Evolutionary conservation across 805 yeast species (phyloP).

Genomic region (Metschnikowia lunata): DNA sequence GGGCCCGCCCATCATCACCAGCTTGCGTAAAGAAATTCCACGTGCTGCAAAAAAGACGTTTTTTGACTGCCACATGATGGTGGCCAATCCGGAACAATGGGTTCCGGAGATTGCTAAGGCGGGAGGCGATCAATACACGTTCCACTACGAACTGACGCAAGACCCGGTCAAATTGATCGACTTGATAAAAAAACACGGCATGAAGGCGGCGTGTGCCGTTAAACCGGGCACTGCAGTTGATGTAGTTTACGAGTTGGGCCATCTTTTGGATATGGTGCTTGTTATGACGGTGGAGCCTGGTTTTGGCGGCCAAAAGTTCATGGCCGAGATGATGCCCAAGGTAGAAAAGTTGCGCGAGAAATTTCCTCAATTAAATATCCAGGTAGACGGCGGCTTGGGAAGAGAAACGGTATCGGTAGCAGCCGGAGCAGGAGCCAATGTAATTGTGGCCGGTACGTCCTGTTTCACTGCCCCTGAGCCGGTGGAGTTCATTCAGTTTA

Average conservation of each 20-base stretch:
- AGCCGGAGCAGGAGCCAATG: constrained; percentile 97
- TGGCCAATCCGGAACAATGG: constrained; percentile 87
- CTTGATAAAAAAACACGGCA: constrained; percentile 71
- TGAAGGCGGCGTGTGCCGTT: constrained; percentile 91
- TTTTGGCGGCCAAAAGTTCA: constrained; percentile 96
- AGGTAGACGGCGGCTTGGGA: constrained; percentile 96
- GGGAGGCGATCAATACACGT: constrained; percentile 94
- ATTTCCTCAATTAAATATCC: constrained; percentile 79
- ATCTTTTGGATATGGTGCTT: constrained; percentile 85
- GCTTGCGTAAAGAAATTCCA: constrained; percentile 75
- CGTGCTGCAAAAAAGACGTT: constrained; percentile 46
- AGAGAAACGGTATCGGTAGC: constrained; percentile 80
- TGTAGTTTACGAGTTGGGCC: constrained; percentile 70
- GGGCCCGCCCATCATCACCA: constrained; percentile 85
- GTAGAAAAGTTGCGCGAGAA: constrained; percentile 69
- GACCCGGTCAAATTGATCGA: constrained; percentile 72
- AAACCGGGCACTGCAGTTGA: constrained; percentile 92
- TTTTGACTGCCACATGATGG: constrained; percentile 99
- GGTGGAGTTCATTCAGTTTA: constrained; percentile 60
- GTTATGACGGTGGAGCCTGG: constrained; percentile 99
- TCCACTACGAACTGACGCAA: constrained; percentile 89
- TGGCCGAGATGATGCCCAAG: constrained; percentile 95
- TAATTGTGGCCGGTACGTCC: constrained; percentile 95
- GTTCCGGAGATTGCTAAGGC: constrained; percentile 86
- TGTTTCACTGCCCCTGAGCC: constrained; percentile 87